These are phyloP conservation scores for Hsuehochloa calcarea DNA, from an alignment of 176 grass and related monocot genomes.

Conservation along the genomic window DNA sequence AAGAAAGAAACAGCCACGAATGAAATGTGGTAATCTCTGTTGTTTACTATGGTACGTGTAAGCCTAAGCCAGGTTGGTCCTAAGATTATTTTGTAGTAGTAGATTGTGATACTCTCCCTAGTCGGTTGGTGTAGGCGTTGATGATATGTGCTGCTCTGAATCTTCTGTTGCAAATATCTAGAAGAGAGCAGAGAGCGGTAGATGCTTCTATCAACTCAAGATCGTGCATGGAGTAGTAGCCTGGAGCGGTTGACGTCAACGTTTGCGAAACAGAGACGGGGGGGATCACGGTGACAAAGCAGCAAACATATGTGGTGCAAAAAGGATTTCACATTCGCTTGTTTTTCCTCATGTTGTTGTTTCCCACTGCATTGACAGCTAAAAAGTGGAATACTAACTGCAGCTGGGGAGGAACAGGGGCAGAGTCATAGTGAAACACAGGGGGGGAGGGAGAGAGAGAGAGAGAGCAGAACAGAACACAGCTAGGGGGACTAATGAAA, in stretches of 20 bases:
- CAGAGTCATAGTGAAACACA: slow-evolving; percentile 31
- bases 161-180: slow-evolving; percentile 41
- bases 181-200: not conserved
- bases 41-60: slow-evolving; percentile 6
- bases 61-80: slow-evolving; percentile 19
- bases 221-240: not conserved
- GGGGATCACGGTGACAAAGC: slow-evolving; percentile 13
- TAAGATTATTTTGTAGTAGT: not conserved
- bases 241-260: slow-evolving; percentile 33
- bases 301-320: slow-evolving; percentile 32
- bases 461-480: not conserved
- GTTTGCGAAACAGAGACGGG: not conserved
- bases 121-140: not conserved
- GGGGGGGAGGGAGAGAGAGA: not conserved
- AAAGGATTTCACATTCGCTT: slow-evolving; percentile 38
- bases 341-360: slow-evolving; percentile 46
- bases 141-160: slow-evolving; percentile 6
- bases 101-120: slow-evolving; percentile 1
- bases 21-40: not conserved
- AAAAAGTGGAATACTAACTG: slow-evolving; percentile 48
- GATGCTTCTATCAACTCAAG: not conserved
- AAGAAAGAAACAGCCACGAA: not conserved
- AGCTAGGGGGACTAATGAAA: not conserved
- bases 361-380: slow-evolving; percentile 77
- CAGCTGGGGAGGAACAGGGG: slow-evolving; percentile 18